phyloP scores from a whole-genome alignment of 2,329 filamentous ascomycete species.

The Mollisiaceae sp. region DNA sequence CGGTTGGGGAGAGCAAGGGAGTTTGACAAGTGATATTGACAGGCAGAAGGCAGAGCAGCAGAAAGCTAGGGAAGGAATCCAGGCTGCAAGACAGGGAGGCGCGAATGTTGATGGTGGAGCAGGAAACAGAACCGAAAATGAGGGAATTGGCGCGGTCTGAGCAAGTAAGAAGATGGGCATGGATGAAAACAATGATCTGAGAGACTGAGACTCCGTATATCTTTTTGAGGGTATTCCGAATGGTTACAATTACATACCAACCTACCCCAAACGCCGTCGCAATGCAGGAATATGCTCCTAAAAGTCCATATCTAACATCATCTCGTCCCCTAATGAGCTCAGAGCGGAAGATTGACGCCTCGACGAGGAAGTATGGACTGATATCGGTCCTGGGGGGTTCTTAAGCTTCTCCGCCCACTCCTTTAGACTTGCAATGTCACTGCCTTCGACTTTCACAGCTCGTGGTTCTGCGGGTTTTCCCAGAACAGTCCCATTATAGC shows the following conservation, averaged over 20 bases:
- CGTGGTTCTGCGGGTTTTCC: slow-evolving; percentile 75
- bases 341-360: slow-evolving; percentile 40
- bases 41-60: slow-evolving; percentile 43
- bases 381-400: slow-evolving; percentile 27
- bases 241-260: slow-evolving; percentile 30
- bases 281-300: slow-evolving; percentile 35
- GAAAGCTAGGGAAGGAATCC: slow-evolving; percentile 37
- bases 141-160: slow-evolving; percentile 37
- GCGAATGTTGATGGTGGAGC: slow-evolving; percentile 40
- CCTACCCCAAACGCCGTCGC: slow-evolving; percentile 41
- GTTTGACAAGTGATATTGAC: slow-evolving; percentile 40
- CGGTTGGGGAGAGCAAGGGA: slow-evolving; percentile 41
- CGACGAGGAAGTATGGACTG: slow-evolving; percentile 30
- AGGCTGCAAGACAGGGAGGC: slow-evolving; percentile 36
- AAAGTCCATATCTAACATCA: slow-evolving; percentile 42
- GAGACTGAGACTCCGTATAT: slow-evolving; percentile 7
- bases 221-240: slow-evolving; percentile 20
- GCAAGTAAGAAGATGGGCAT: not conserved
- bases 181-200: not conserved
- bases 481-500: slow-evolving; percentile 83
- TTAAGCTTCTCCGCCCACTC: slow-evolving; percentile 62
- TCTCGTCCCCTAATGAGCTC: slow-evolving; percentile 41
- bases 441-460: slow-evolving; percentile 79
- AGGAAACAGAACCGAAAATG: slow-evolving; percentile 38
- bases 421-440: slow-evolving; percentile 67